Conservation (phyloP, 495 filamentous ascomycete species). For the Penicillium coprophilum region DNA sequence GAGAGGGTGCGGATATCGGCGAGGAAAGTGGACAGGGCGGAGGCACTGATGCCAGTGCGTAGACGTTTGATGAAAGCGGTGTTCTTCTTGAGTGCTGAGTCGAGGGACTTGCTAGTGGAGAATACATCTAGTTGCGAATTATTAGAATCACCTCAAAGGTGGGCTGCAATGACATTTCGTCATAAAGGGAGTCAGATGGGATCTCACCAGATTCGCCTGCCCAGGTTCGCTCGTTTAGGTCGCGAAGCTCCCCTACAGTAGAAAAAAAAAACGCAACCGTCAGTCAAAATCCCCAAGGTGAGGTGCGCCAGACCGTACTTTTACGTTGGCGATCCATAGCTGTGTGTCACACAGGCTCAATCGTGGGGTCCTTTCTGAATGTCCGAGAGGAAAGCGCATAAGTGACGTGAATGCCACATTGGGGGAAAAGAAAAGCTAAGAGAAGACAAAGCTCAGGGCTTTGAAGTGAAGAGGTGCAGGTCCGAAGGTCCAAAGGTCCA, state of each 20-base stretch:
- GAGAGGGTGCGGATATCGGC: conserved; percentile 91
- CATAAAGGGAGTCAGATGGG: not conserved
- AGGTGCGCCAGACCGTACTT: conserved; percentile 51
- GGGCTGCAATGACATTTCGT: conserved; percentile 8
- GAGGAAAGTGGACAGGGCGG: conserved; percentile 76
- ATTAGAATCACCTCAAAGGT: conserved; percentile 2
- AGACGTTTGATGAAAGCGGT: conserved; percentile 98
- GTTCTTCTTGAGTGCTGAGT: conserved; percentile 98
- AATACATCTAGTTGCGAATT: conserved; percentile 64
- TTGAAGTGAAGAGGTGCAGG: not conserved
- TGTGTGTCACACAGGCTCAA: conserved; percentile 19
- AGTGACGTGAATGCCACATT: conserved; percentile 49
- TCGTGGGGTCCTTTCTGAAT: conserved; percentile 42
- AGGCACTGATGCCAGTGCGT: conserved; percentile 79
- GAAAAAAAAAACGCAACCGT: conserved; percentile 10
- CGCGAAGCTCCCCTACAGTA: conserved; percentile 78
- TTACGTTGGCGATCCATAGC: conserved; percentile 83
- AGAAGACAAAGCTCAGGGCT: not conserved
- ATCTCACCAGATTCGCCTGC: conserved; percentile 75
- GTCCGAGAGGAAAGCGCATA: conserved; percentile 41
- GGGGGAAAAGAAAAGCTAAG: conserved; percentile 15
- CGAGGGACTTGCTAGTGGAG: conserved; percentile 73
- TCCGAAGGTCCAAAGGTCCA: conserved; percentile 15
- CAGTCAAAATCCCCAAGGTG: conserved; percentile 12
- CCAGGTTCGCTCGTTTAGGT: conserved; percentile 85